A percentile compares a stretch with the other conserved stretches of the same genome.
These are phyloP conservation scores for Pseudozyma thailandica DNA, from an alignment of 1,284 basidiomycete genomes.

Conservation along the genomic window DNA sequence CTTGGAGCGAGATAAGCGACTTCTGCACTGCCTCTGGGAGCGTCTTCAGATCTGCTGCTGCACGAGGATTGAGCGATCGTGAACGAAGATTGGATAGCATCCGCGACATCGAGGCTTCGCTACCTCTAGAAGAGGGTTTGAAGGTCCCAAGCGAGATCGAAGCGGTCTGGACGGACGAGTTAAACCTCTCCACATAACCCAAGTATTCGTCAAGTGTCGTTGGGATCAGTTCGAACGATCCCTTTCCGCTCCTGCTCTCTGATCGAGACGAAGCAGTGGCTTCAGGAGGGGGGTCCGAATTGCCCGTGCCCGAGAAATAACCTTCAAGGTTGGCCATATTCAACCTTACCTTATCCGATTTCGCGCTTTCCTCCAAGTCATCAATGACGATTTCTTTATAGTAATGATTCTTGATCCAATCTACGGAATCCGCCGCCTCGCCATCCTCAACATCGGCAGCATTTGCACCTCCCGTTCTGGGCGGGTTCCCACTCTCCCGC, in stretches of 20 bases:
- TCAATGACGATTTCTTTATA: slow-evolving; percentile 84
- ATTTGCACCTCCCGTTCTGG: slow-evolving; percentile 12
- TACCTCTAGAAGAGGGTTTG: slow-evolving; percentile 1
- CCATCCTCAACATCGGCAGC: slow-evolving; percentile 13
- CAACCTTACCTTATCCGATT: slow-evolving; percentile 77
- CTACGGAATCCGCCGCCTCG: slow-evolving; percentile 27
- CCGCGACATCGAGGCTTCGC: slow-evolving; percentile 8
- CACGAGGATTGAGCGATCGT: slow-evolving; percentile 9
- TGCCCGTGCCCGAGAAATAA: slow-evolving; percentile 20
- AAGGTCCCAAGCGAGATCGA: slow-evolving; percentile 14
- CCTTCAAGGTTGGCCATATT: slow-evolving; percentile 73
- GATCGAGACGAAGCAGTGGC: background rate
- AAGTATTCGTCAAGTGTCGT: slow-evolving; percentile 19
- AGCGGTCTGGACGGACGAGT: background rate
- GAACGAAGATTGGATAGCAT: slow-evolving; percentile 31
- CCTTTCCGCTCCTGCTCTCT: no score
- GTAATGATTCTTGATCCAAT: slow-evolving; percentile 58
- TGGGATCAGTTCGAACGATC: background rate
- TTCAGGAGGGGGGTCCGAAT: background rate
- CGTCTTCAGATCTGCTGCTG: slow-evolving; percentile 69
- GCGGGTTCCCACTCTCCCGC: slow-evolving; percentile 20
- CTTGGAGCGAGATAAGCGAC: slow-evolving; percentile 87
- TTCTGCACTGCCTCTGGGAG: slow-evolving; percentile 81
- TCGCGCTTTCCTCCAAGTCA: slow-evolving; percentile 80
- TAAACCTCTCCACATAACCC: slow-evolving; percentile 19